These are phyloP conservation scores for Pichia occidentalis DNA, from an alignment of 805 yeast species.

Conservation along the genomic window DNA sequence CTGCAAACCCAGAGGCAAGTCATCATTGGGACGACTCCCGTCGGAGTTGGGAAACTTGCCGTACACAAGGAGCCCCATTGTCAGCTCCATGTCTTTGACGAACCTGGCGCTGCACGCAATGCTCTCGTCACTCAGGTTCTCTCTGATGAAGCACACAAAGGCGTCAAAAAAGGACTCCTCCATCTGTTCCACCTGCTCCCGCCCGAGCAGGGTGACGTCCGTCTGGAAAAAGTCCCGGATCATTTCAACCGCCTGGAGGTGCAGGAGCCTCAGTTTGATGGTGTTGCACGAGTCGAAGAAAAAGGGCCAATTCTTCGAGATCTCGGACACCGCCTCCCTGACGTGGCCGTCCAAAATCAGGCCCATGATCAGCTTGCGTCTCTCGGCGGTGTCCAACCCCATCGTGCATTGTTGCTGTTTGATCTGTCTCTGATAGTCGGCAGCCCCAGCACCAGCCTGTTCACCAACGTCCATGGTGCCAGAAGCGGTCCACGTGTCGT, in stretches of 20 bases:
- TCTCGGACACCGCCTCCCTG: slow-evolving; percentile 46
- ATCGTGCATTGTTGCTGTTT: neutral
- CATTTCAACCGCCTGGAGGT: slow-evolving; percentile 74
- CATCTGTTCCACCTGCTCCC: slow-evolving; percentile 9
- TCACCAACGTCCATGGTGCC: neutral
- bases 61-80: slow-evolving; percentile 73
- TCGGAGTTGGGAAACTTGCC: slow-evolving; percentile 23
- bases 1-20: slow-evolving; percentile 49
- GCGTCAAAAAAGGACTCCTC: slow-evolving; percentile 39
- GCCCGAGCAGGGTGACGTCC: neutral
- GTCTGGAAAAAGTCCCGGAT: slow-evolving; percentile 45
- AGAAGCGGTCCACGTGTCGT: neutral
- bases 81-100: slow-evolving; percentile 67
- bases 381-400: slow-evolving; percentile 46
- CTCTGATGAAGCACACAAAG: slow-evolving; percentile 53
- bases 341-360: slow-evolving; percentile 56
- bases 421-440: slow-evolving; percentile 14
- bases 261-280: slow-evolving; percentile 64
- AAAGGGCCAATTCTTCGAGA: slow-evolving; percentile 57
- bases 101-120: slow-evolving; percentile 41
- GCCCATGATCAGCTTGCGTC: slow-evolving; percentile 47
- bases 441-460: neutral
- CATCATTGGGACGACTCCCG: slow-evolving; percentile 27
- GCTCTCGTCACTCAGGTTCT: slow-evolving; percentile 34
- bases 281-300: slow-evolving; percentile 56